phyloP scores from a whole-genome alignment of 2,329 filamentous ascomycete species.

The Paraphaeosphaeria sporulosa region DNA sequence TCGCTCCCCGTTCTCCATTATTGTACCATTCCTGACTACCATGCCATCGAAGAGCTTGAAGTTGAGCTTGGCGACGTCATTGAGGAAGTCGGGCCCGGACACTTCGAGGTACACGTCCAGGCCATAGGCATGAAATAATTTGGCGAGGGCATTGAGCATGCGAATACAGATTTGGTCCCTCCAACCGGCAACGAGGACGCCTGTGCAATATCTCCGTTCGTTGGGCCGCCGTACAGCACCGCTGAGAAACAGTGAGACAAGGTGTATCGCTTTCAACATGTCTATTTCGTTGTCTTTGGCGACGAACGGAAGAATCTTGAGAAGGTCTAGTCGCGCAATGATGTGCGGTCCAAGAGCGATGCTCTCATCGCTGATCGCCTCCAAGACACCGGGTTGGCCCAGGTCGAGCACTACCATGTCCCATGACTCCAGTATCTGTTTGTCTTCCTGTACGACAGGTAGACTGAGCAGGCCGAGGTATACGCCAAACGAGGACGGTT shows the following conservation, averaged over 20 bases:
- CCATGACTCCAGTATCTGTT: constrained; percentile 40
- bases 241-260: constrained; percentile 35
- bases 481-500: constrained; percentile 46
- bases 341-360: constrained; percentile 39
- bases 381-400: constrained; percentile 38
- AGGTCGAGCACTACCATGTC: constrained; percentile 44
- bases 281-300: constrained; percentile 33
- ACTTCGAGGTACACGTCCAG: constrained; percentile 46
- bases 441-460: constrained; percentile 37
- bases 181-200: constrained; percentile 46
- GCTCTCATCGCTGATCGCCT: constrained; percentile 35
- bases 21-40: constrained; percentile 46
- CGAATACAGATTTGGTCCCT: constrained; percentile 35
- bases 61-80: constrained; percentile 34
- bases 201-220: constrained; percentile 40
- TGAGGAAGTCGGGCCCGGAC: constrained; percentile 43
- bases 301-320: constrained; percentile 30
- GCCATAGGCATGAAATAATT: constrained; percentile 39
- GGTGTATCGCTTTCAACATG: constrained; percentile 34
- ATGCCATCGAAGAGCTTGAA: constrained; percentile 39
- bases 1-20: constrained; percentile 43
- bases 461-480: constrained; percentile 40
- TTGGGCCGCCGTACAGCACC: constrained; percentile 33
- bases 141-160: constrained; percentile 40
- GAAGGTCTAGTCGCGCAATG: constrained; percentile 43